phyloP scores from a whole-genome alignment of 2,329 filamentous ascomycete genomes.

The Pseudogymnoascus verrucosus region DNA sequence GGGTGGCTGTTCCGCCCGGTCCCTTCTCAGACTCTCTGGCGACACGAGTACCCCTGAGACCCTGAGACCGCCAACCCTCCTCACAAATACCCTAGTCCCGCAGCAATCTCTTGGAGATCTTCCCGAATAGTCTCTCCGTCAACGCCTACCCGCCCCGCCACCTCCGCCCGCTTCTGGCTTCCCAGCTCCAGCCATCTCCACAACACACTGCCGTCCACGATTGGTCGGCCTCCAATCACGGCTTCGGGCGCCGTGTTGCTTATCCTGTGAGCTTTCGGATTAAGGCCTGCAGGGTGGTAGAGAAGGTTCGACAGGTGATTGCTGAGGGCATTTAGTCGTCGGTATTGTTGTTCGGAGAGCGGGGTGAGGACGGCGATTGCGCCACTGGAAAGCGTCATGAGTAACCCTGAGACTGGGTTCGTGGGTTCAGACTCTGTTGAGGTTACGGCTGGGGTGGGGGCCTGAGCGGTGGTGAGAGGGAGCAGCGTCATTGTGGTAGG shows the following conservation, averaged over 20 bases:
- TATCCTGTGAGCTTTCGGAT: constrained; percentile 70
- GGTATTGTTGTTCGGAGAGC: constrained; percentile 71
- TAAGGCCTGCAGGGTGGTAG: constrained; percentile 70
- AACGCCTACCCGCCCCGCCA: constrained; percentile 64
- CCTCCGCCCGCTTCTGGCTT: constrained; percentile 61
- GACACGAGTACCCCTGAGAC: not conserved
- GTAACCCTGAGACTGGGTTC: constrained; percentile 40
- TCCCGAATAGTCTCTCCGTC: constrained; percentile 59
- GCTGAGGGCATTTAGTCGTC: constrained; percentile 72
- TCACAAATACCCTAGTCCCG: constrained; percentile 51
- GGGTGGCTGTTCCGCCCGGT: not conserved
- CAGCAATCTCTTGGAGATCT: constrained; percentile 57
- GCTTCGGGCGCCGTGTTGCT: constrained; percentile 42
- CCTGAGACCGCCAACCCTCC: no score
- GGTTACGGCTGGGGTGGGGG: constrained; percentile 32
- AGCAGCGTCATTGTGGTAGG: constrained; percentile 69
- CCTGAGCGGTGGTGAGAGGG: constrained; percentile 50
- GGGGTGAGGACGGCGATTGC: constrained; percentile 69
- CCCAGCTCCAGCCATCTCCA: constrained; percentile 64
- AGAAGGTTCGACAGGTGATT: constrained; percentile 71
- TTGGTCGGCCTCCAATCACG: constrained; percentile 36
- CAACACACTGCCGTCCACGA: constrained; percentile 69
- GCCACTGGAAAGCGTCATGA: constrained; percentile 69
- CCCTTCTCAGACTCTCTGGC: not conserved
- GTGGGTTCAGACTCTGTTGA: constrained; percentile 23